Conservation (phyloP, 768 basidiomycete species). For the Brasilioporus rufonigricans region DNA sequence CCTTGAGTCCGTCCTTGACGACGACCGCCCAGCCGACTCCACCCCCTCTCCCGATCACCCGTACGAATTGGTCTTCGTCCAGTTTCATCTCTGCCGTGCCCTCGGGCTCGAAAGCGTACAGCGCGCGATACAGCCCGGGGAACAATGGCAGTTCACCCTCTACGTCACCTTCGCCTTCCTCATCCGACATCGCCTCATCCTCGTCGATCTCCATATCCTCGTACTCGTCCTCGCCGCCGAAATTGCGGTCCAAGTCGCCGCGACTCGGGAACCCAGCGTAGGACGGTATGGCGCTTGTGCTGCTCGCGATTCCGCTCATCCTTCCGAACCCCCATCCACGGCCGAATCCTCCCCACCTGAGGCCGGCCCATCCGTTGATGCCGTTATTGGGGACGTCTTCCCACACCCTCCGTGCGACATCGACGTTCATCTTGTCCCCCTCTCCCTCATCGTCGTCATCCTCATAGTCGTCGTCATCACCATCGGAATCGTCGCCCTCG, state of each 20-base stretch:
- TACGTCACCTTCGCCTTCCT: constrained; percentile 17
- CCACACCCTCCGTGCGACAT: constrained; percentile 9
- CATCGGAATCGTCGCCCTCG: constrained; percentile 13
- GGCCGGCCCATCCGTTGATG: too few relatives aligned
- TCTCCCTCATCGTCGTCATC: constrained; percentile 8
- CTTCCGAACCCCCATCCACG: too few relatives aligned
- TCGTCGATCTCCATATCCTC: constrained; percentile 26
- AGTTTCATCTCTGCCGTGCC: constrained; percentile 81
- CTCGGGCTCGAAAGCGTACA: constrained; percentile 79
- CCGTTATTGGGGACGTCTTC: constrained; percentile 30
- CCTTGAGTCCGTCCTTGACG: constrained; percentile 39
- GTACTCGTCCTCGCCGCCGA: constrained; percentile 33
- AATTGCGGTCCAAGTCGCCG: constrained; percentile 49
- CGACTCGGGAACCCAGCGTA: constrained; percentile 41
- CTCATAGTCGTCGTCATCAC: too few relatives aligned
- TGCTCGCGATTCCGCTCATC: too few relatives aligned
- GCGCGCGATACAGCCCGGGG: constrained; percentile 73
- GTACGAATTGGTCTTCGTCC: constrained; percentile 72
- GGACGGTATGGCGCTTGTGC: too few relatives aligned
- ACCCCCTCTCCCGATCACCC: constrained; percentile 70
- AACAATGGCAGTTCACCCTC: constrained; percentile 41
- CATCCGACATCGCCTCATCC: constrained; percentile 38
- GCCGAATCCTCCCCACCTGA: too few relatives aligned
- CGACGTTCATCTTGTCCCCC: constrained; percentile 1
- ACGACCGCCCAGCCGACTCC: constrained; percentile 83